phyloP scores from a whole-genome alignment of 768 basidiomycete genomes.

The Boletus subparvulus region DNA sequence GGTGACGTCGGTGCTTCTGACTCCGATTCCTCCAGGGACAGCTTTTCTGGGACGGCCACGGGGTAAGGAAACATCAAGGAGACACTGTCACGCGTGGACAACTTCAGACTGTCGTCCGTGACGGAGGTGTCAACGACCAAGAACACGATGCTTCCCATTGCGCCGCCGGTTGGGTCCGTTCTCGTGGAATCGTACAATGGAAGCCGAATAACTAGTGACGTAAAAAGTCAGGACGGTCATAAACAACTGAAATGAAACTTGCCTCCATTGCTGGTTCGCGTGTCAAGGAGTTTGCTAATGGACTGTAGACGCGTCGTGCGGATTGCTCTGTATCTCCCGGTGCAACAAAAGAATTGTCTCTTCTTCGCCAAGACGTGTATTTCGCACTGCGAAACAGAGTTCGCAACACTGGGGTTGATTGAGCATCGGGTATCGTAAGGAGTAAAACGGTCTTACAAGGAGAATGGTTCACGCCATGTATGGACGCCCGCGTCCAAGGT shows the following conservation, averaged over 20 bases:
- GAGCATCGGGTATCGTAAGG: conserved; percentile 1
- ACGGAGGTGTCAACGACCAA: conserved; percentile 21
- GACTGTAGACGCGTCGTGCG: conserved; percentile 30
- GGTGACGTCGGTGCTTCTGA: conserved; percentile 21
- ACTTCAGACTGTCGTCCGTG: conserved; percentile 13
- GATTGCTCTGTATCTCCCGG: conserved; percentile 27
- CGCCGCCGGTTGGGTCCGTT: conserved; percentile 28
- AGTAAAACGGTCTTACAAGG: conserved; percentile 20
- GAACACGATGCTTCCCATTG: conserved; percentile 29
- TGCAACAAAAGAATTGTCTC: conserved; percentile 29
- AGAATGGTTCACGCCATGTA: conserved; percentile 31
- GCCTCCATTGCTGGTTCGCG: conserved; percentile 27
- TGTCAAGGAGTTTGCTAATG: conserved; percentile 26
- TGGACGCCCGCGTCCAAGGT: conserved; percentile 25
- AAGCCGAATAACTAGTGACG: conserved; percentile 32
- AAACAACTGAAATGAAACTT: conserved; percentile 32
- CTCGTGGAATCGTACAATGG: conserved; percentile 34
- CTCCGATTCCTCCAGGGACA: conserved; percentile 15
- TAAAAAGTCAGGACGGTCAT: conserved; percentile 30
- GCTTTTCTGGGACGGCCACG: conserved; percentile 25
- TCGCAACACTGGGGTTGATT: conserved; percentile 16
- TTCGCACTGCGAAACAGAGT: conserved; percentile 27
- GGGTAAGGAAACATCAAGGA: conserved; percentile 18
- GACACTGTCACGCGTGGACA: conserved; percentile 20
- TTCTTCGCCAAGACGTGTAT: conserved; percentile 29